Conservation (phyloP, 1,284 basidiomycete species). For the Stygiomarasmius scandens region DNA sequence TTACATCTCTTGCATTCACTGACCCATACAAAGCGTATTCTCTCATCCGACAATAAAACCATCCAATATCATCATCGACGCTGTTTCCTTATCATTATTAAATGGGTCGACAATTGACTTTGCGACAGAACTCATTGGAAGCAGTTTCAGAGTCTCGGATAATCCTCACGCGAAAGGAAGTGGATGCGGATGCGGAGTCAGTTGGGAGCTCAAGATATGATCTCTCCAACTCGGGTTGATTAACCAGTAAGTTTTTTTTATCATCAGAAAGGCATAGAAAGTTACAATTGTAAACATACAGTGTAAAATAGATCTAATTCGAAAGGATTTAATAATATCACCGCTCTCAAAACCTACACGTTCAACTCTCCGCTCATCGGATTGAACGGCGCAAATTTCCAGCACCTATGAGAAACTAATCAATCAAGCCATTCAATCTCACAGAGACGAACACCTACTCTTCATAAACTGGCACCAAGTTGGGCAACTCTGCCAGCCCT, state of each 20-base stretch:
- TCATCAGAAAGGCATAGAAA: not conserved
- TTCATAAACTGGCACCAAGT: conserved; percentile 21
- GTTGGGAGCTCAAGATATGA: conserved; percentile 81
- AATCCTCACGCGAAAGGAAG: conserved; percentile 86
- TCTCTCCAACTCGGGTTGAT: not conserved
- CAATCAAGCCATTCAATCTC: too few species aligned
- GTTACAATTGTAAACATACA: not conserved
- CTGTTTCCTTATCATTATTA: conserved; percentile 76
- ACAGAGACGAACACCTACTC: conserved; percentile 14
- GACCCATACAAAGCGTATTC: conserved; percentile 53
- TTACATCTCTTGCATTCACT: not conserved
- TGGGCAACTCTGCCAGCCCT: conserved; percentile 25
- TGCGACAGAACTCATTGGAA: conserved; percentile 90
- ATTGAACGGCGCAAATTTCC: conserved; percentile 22
- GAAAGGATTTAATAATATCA: not conserved
- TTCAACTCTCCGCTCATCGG: conserved; percentile 16
- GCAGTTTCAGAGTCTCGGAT: conserved; percentile 75
- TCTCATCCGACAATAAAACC: conserved; percentile 68
- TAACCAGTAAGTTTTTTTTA: not conserved
- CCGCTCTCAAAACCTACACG: not conserved
- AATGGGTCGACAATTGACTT: conserved; percentile 88
- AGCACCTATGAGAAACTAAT: conserved; percentile 14
- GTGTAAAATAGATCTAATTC: not conserved
- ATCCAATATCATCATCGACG: conserved; percentile 79
- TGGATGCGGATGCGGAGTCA: conserved; percentile 90